Conservation (phyloP, 108 stramenopile genomes). For the Poteriospumella lacustris region DNA sequence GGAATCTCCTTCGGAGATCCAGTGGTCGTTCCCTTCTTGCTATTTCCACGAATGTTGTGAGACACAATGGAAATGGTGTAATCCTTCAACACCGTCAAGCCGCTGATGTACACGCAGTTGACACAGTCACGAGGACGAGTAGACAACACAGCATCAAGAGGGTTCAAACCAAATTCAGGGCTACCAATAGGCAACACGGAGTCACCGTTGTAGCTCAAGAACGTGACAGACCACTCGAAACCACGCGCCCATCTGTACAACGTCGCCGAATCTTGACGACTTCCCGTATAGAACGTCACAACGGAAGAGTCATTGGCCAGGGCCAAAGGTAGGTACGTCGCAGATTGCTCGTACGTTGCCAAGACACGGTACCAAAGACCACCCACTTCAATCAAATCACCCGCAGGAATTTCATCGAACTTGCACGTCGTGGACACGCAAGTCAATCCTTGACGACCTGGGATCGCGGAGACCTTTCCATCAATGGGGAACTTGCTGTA, state of each 20-base stretch:
- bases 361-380: slow-evolving; percentile 60
- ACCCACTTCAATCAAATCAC: slow-evolving; percentile 54
- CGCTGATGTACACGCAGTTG: slow-evolving; percentile 53
- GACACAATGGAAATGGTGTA: slow-evolving; percentile 66
- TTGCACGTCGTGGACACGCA: slow-evolving; percentile 33
- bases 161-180: slow-evolving; percentile 49
- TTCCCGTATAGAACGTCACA: slow-evolving; percentile 46
- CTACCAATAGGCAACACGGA: slow-evolving; percentile 36
- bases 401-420: slow-evolving; percentile 42
- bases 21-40: slow-evolving; percentile 34
- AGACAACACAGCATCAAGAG: slow-evolving; percentile 41
- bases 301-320: slow-evolving; percentile 53
- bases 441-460: not conserved
- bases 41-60: slow-evolving; percentile 56
- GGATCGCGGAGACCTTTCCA: not conserved
- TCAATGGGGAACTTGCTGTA: not conserved
- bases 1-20: slow-evolving; percentile 56
- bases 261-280: slow-evolving; percentile 16
- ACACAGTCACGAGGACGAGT: slow-evolving; percentile 56
- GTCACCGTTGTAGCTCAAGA: slow-evolving; percentile 50
- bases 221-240: slow-evolving; percentile 66
- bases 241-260: slow-evolving; percentile 62
- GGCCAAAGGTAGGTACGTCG: slow-evolving; percentile 50
- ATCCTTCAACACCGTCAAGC: slow-evolving; percentile 56
- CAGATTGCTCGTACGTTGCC: slow-evolving; percentile 51